phyloP scores from a whole-genome alignment of 768 basidiomycete genomes.

The Boletus pseudo-olivaceus region DNA sequence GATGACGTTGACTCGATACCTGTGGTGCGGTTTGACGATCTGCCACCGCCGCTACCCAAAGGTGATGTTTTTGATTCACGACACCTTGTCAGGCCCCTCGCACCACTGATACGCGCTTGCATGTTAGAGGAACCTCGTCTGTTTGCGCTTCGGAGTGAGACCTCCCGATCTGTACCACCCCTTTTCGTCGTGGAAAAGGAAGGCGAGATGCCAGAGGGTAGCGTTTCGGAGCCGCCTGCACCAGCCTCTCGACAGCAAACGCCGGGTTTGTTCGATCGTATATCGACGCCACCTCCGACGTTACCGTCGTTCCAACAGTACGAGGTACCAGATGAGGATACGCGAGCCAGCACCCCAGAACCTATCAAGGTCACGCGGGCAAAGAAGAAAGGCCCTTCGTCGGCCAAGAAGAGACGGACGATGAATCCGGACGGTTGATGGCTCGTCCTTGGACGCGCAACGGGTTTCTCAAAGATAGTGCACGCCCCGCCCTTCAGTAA shows the following conservation, averaged over 20 bases:
- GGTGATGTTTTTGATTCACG: slow-evolving; percentile 14
- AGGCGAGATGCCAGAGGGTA: slow-evolving; percentile 84
- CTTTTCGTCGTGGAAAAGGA: slow-evolving; percentile 66
- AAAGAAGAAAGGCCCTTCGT: slow-evolving; percentile 54
- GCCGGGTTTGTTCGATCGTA: slow-evolving; percentile 27
- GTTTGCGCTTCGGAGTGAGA: slow-evolving; percentile 43
- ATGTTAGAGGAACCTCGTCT: slow-evolving; percentile 35
- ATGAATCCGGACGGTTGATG: slow-evolving; percentile 21
- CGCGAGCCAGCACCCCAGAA: slow-evolving; percentile 56
- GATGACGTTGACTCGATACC: slow-evolving; percentile 91
- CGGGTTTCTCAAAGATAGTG: background rate
- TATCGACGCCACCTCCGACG: slow-evolving; percentile 35
- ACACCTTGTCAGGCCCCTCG: background rate
- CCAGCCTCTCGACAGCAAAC: slow-evolving; percentile 27
- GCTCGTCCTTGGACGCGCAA: background rate
- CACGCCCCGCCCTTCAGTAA: background rate
- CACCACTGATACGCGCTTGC: slow-evolving; percentile 21
- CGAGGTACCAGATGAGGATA: slow-evolving; percentile 43
- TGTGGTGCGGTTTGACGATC: slow-evolving; percentile 76
- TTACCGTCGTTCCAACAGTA: slow-evolving; percentile 49
- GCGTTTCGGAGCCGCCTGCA: slow-evolving; percentile 18
- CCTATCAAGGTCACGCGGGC: slow-evolving; percentile 72
- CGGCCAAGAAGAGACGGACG: slow-evolving; percentile 69
- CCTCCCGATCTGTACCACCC: slow-evolving; percentile 40
- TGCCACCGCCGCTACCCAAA: slow-evolving; percentile 48